Conservation (phyloP, 768 basidiomycete species). For the Infundibulicybe gibba region DNA sequence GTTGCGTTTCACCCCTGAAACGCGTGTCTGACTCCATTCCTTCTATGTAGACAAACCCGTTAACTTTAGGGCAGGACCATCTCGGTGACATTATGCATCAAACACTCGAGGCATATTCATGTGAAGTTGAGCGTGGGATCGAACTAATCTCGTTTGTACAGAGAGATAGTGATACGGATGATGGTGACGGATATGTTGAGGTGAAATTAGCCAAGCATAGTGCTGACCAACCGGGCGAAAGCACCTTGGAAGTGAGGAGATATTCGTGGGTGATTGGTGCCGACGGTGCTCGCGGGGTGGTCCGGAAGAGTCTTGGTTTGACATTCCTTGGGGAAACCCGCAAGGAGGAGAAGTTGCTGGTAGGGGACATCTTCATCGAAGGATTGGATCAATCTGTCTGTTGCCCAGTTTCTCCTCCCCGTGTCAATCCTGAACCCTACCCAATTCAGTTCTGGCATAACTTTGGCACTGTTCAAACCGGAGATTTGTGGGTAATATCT, state of each 20-base stretch:
- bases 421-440: too few relatives aligned
- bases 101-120: constrained; percentile 1
- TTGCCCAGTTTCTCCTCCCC: background rate
- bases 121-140: constrained; percentile 38
- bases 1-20: too few relatives aligned
- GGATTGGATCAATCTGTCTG: background rate
- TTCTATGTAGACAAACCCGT: too few relatives aligned
- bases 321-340: constrained; percentile 37
- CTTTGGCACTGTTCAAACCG: too few relatives aligned
- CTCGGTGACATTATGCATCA: too few relatives aligned
- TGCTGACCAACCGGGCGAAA: constrained; percentile 34
- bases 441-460: too few relatives aligned
- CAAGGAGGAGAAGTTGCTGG: constrained; percentile 27
- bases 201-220: constrained; percentile 27
- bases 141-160: constrained; percentile 42
- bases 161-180: constrained; percentile 15
- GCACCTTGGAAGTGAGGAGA: background rate
- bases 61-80: too few relatives aligned
- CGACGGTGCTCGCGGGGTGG: background rate
- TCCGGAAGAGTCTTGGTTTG: constrained; percentile 29
- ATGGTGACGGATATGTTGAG: constrained; percentile 20
- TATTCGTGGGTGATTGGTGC: background rate
- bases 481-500: too few relatives aligned
- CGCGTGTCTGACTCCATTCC: too few relatives aligned
- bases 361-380: constrained; percentile 25